Conservation (phyloP, 768 basidiomycete genomes). For the Coprinellus micaceus region DNA sequence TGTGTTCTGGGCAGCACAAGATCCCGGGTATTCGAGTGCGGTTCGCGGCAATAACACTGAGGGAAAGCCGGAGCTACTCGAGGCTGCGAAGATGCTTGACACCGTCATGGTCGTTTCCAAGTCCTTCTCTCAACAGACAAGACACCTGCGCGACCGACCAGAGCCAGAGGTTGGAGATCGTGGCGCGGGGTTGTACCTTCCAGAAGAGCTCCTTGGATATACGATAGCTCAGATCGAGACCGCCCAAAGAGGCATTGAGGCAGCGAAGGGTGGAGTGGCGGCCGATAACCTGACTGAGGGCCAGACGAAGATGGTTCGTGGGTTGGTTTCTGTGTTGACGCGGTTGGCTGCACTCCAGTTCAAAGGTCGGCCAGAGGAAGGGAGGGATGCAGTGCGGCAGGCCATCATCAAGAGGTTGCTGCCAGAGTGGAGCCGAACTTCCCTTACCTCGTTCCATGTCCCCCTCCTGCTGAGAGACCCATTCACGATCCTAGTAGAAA, state of each 20-base stretch:
- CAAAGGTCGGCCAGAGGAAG: slow-evolving; percentile 67
- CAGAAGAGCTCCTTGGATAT: slow-evolving; percentile 88
- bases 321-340: slow-evolving; percentile 66
- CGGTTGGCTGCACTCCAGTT: slow-evolving; percentile 67
- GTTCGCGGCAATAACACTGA: slow-evolving; percentile 48
- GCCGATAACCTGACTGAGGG: slow-evolving; percentile 79
- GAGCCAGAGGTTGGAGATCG: slow-evolving; percentile 71
- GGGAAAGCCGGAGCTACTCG: slow-evolving; percentile 52
- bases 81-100: slow-evolving; percentile 79
- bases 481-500: slow-evolving; percentile 84
- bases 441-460: slow-evolving; percentile 76
- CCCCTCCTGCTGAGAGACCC: slow-evolving; percentile 89
- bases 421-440: slow-evolving; percentile 89
- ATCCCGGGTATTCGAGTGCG: slow-evolving; percentile 59
- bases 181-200: slow-evolving; percentile 84
- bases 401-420: slow-evolving; percentile 86
- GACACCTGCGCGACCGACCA: slow-evolving; percentile 73
- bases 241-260: slow-evolving; percentile 60
- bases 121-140: slow-evolving; percentile 79
- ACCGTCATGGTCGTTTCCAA: slow-evolving; percentile 77
- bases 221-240: slow-evolving; percentile 82
- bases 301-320: slow-evolving; percentile 72
- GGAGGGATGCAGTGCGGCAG: slow-evolving; percentile 72
- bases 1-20: slow-evolving; percentile 85
- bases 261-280: slow-evolving; percentile 42